Conservation (phyloP, 306 rosid genomes). For the Carpinus fangiana region DNA sequence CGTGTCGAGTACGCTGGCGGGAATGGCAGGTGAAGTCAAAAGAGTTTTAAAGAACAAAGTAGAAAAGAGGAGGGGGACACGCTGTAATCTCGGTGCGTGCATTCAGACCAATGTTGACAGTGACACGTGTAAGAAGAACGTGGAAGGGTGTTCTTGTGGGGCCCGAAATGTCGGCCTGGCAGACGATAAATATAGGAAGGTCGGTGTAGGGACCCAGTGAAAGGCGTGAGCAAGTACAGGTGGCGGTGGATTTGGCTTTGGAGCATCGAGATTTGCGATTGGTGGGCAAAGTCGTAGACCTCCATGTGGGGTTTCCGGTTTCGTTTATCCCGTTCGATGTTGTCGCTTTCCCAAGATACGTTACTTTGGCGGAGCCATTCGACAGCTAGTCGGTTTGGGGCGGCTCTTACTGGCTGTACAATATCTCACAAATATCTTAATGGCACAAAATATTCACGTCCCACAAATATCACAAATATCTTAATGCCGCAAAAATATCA, state of each 20-base stretch:
- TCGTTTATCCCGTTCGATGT: neutral
- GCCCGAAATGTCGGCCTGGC: constrained; percentile 40
- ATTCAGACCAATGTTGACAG: constrained; percentile 13
- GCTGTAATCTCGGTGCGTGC: neutral
- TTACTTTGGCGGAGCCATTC: neutral
- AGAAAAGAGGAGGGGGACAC: constrained; percentile 11
- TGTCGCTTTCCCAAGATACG: constrained; percentile 23
- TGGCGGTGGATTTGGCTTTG: constrained; percentile 17
- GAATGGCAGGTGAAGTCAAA: constrained; percentile 9
- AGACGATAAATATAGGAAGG: constrained; percentile 18
- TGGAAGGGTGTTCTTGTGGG: constrained; percentile 33
- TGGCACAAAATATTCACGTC: no score
- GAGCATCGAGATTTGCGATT: constrained; percentile 23
- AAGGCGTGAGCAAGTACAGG: neutral
- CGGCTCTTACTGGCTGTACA: neutral
- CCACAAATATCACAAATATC: no score
- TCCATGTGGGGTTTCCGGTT: constrained; percentile 3
- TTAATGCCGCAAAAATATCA: no score
- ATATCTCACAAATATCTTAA: no score
- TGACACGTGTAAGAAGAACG: constrained; percentile 34
- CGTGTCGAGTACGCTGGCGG: neutral
- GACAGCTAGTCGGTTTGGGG: constrained; percentile 27
- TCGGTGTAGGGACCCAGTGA: constrained; percentile 34
- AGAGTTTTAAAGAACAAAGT: neutral
- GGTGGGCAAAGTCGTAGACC: constrained; percentile 15